Conservation (phyloP, 257 asterid species). For the Capsicum baccatum region DNA sequence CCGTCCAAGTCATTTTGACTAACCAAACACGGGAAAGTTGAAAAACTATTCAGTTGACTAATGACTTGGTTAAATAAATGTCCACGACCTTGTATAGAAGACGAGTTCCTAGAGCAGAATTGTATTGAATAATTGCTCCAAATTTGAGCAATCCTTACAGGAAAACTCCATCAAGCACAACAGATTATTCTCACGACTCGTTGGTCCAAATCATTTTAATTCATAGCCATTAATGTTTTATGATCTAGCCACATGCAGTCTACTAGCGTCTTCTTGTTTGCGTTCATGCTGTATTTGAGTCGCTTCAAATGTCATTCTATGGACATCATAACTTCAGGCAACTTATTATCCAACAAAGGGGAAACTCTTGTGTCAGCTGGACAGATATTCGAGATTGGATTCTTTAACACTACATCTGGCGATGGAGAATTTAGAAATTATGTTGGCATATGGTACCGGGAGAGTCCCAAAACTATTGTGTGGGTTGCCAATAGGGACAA, state of each 20-base stretch:
- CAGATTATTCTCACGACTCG: neutral
- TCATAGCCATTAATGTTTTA: neutral
- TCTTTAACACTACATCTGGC: constrained; percentile 21
- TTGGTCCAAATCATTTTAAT: neutral
- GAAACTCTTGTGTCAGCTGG: constrained; percentile 45
- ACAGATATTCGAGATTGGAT: constrained; percentile 43
- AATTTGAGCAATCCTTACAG: neutral
- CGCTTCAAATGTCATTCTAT: neutral
- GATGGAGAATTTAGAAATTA: constrained; percentile 10
- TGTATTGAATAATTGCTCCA: neutral
- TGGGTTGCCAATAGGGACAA: constrained; percentile 49
- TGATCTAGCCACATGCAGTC: neutral
- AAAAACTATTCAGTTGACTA: neutral
- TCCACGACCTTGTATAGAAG: neutral
- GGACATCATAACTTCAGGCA: neutral
- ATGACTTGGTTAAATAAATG: neutral
- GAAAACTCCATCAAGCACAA: neutral
- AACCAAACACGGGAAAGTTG: too few species aligned
- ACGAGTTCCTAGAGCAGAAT: neutral
- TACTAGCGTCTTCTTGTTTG: neutral
- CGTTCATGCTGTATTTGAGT: neutral
- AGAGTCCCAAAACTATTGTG: constrained; percentile 31
- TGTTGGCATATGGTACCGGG: constrained; percentile 45
- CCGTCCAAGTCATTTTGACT: too few species aligned
- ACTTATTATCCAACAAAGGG: neutral